phyloP scores from a whole-genome alignment of 169 alveolate genomes.

The Plasmodium gaboni region DNA sequence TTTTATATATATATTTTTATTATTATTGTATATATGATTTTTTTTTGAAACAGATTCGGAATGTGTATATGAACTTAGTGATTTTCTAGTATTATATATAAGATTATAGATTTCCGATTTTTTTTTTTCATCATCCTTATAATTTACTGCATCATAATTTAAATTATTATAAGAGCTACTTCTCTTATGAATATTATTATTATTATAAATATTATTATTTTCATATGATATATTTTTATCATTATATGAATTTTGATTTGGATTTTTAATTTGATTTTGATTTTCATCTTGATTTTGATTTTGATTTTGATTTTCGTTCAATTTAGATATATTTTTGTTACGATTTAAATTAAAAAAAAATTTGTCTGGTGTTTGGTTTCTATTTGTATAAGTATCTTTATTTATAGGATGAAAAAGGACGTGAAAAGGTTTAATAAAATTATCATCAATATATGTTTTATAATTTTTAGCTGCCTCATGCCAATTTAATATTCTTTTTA shows the following conservation, averaged over 20 bases:
- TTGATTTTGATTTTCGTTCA: too few relatives aligned
- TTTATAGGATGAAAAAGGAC: slow-evolving; percentile 16
- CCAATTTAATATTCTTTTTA: slow-evolving; percentile 60
- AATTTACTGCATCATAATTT: background rate
- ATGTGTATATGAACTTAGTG: background rate
- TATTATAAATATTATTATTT: background rate
- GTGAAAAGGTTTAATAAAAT: slow-evolving; percentile 52
- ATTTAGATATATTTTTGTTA: background rate
- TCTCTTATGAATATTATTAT: background rate
- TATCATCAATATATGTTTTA: slow-evolving; percentile 32
- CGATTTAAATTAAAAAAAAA: slow-evolving; percentile 28
- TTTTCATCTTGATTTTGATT: background rate
- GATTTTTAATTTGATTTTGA: background rate
- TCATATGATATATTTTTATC: background rate
- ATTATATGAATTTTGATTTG: too few relatives aligned
- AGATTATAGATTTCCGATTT: slow-evolving; percentile 49
- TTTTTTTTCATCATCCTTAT: slow-evolving; percentile 23
- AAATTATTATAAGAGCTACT: background rate
- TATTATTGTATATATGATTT: slow-evolving; percentile 2
- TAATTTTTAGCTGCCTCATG: slow-evolving; percentile 50
- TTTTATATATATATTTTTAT: background rate
- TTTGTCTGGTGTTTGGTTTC: background rate
- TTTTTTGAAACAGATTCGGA: background rate
- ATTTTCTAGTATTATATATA: slow-evolving; percentile 1
- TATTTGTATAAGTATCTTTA: background rate